Conservation (phyloP, 169 alveolate genomes). For the Plasmodium adleri region DNA sequence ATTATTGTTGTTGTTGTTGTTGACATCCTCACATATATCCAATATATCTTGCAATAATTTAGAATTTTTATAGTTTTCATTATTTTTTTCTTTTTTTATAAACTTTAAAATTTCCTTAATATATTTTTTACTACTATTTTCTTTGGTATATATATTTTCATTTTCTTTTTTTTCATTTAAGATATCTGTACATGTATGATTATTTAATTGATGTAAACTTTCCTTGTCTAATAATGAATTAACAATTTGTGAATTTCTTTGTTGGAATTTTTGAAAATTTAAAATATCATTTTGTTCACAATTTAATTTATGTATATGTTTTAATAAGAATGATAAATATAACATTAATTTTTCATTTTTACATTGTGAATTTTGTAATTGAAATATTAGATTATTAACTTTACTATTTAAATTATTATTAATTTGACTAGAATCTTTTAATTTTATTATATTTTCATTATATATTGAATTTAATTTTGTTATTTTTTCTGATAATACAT, state of each 20-base stretch:
- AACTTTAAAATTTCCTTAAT: too few relatives aligned
- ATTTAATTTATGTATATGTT: constrained; percentile 21
- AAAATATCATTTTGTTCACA: constrained; percentile 1
- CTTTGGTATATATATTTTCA: too few relatives aligned
- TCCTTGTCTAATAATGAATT: too few relatives aligned
- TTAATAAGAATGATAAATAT: constrained; percentile 47
- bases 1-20: too few relatives aligned
- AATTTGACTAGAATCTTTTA: constrained; percentile 36
- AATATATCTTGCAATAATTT: too few relatives aligned
- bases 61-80: too few relatives aligned
- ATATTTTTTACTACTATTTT: too few relatives aligned
- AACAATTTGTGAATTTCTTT: constrained; percentile 6
- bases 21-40: neutral
- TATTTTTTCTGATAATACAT: constrained; percentile 40
- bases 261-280: constrained; percentile 30
- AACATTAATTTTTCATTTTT: constrained; percentile 67
- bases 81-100: too few relatives aligned
- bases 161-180: too few relatives aligned
- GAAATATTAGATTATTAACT: constrained; percentile 47
- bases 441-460: constrained; percentile 50
- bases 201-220: too few relatives aligned
- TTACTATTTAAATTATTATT: constrained; percentile 61
- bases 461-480: constrained; percentile 26
- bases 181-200: too few relatives aligned
- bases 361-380: constrained; percentile 58